phyloP scores from a whole-genome alignment of 352 stramenopile genomes.

The Hyaloperonospora arabidopsidis region DNA sequence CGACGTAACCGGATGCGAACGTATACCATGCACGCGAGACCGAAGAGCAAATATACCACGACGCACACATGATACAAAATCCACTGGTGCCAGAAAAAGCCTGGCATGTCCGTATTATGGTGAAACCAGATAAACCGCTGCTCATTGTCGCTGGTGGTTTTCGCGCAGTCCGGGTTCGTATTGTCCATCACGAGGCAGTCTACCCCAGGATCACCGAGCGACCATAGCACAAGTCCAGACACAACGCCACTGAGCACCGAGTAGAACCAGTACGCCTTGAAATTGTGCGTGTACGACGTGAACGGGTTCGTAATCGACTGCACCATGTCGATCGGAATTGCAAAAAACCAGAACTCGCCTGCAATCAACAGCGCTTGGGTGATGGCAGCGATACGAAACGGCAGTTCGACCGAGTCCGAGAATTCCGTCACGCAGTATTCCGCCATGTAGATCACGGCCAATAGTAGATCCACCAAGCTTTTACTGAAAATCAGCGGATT shows the following conservation, averaged over 20 bases:
- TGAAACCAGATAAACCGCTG: slow-evolving; percentile 79
- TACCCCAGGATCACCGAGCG: slow-evolving; percentile 37
- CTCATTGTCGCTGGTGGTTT: slow-evolving; percentile 17
- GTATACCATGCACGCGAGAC: slow-evolving; percentile 61
- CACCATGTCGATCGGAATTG: slow-evolving; percentile 83
- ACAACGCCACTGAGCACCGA: slow-evolving; percentile 60
- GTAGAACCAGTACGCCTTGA: slow-evolving; percentile 80
- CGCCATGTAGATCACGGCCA: slow-evolving; percentile 64
- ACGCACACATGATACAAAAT: slow-evolving; percentile 79
- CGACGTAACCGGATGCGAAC: slow-evolving; percentile 64
- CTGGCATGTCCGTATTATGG: slow-evolving; percentile 66
- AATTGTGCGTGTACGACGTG: slow-evolving; percentile 81
- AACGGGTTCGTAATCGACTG: slow-evolving; percentile 87
- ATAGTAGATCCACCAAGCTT: slow-evolving; percentile 68
- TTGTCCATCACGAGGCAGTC: slow-evolving; percentile 15
- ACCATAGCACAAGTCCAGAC: slow-evolving; percentile 59
- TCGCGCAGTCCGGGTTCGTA: slow-evolving; percentile 22
- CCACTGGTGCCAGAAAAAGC: slow-evolving; percentile 79
- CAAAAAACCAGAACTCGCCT: slow-evolving; percentile 87
- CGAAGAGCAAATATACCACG: slow-evolving; percentile 69
- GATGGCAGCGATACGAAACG: slow-evolving; percentile 55
- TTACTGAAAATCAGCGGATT: slow-evolving; percentile 86
- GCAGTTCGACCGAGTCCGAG: slow-evolving; percentile 38
- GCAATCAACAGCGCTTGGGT: slow-evolving; percentile 73
- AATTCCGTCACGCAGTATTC: slow-evolving; percentile 73